Conservation (phyloP, 257 asterid genomes). For the Nicotiana knightiana region DNA sequence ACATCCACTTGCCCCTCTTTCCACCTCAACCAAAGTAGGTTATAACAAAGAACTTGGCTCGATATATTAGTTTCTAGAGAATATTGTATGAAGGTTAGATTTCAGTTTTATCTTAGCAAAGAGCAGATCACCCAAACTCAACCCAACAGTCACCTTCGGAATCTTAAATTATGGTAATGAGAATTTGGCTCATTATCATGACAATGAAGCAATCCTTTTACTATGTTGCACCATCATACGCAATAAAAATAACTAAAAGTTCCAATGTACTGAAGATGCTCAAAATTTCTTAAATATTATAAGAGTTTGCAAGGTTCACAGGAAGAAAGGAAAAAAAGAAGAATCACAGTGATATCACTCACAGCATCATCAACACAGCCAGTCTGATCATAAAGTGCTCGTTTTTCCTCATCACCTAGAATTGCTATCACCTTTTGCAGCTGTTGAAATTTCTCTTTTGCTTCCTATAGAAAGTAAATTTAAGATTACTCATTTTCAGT, state of each 20-base stretch:
- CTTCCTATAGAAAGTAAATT: slow-evolving; percentile 46
- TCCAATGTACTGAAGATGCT: not conserved
- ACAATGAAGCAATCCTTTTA: not conserved
- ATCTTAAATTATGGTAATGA: not conserved
- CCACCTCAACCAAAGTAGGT: not conserved
- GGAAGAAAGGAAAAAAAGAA: too few species aligned
- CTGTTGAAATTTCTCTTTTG: slow-evolving; percentile 95
- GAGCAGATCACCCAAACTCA: not conserved
- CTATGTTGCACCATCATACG: not conserved
- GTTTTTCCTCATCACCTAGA: slow-evolving; percentile 89
- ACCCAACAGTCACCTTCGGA: not conserved
- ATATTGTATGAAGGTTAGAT: not conserved
- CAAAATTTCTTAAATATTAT: not conserved
- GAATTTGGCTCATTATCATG: not conserved
- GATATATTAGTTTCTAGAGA: not conserved
- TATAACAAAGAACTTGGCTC: not conserved
- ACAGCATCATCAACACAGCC: slow-evolving; percentile 95
- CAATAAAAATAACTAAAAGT: not conserved
- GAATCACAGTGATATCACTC: slow-evolving; percentile 28
- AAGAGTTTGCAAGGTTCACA: not conserved
- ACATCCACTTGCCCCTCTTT: not conserved
- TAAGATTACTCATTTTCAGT: not conserved
- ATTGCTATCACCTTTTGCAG: slow-evolving; percentile 85
- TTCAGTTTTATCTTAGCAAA: not conserved
- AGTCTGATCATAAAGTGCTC: slow-evolving; percentile 91